Percentiles rank a stretch among this genome's conserved stretches.
These are phyloP conservation scores for Candida xyloterini DNA, from an alignment of 805 yeast species.

Conservation along the genomic window DNA sequence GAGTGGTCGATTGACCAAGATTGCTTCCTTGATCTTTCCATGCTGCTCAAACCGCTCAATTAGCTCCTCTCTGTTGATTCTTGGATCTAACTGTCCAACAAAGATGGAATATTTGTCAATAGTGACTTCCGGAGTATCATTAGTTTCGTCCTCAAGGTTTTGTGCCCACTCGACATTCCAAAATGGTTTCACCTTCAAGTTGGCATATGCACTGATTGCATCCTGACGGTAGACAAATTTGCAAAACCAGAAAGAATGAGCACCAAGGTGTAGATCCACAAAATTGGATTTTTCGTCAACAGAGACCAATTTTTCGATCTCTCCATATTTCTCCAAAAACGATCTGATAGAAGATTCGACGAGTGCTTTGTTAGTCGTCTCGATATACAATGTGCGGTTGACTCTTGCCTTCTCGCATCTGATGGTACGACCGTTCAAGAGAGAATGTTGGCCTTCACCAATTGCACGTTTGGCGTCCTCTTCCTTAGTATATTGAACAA, in stretches of 20 bases:
- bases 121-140: conserved; percentile 36
- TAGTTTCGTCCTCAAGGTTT: conserved; percentile 55
- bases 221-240: conserved; percentile 82
- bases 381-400: conserved; percentile 74
- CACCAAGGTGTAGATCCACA: conserved; percentile 17
- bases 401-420: conserved; percentile 92
- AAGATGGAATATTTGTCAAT: conserved; percentile 75
- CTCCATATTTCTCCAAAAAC: conserved; percentile 58
- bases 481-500: conserved; percentile 79
- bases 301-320: conserved; percentile 63
- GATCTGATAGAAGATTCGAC: conserved; percentile 34
- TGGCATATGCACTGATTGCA: conserved; percentile 81
- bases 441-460: conserved; percentile 62
- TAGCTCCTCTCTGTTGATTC: conserved; percentile 54
- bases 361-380: conserved; percentile 32
- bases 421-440: conserved; percentile 68
- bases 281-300: conserved; percentile 34
- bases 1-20: conserved; percentile 51
- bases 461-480: conserved; percentile 69
- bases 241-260: conserved; percentile 55
- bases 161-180: conserved; percentile 83
- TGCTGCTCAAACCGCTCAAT: conserved; percentile 59
- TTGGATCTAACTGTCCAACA: conserved; percentile 66
- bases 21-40: conserved; percentile 59
- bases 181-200: conserved; percentile 49